Evolutionary conservation across 2,329 filamentous ascomycete genomes (phyloP), one percentile per base, ranked within the genome.

Genomic region (Cordyceps militaris): DNA sequence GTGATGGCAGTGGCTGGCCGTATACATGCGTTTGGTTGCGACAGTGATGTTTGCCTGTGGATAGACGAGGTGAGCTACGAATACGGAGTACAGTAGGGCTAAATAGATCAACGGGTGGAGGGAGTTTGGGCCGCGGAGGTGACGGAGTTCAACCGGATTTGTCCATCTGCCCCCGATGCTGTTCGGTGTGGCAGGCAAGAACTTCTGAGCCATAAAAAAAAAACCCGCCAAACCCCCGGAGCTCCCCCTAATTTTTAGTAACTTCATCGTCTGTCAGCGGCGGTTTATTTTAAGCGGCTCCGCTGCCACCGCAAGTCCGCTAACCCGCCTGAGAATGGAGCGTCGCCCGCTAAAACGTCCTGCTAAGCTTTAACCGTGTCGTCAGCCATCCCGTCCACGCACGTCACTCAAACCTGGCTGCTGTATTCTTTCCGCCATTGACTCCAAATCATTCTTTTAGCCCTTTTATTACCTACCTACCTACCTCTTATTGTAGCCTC

Each of bases 271-370:
- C 24, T 10, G 49, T 43, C 49, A 53, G 38, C 26, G 21, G 32
- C 49, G 14, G 8, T 11, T 14, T 24, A 28, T 46, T 42, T 46
- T 55, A 16, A 36, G 52, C 30, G 52, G 52, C 52, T 47, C 52
- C 52, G 52, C 52, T 14, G 30, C 26, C 52, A 32, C 21, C 28
- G 40, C 52, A 55, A 55, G 42, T 47, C 52, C 52, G 52, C 52
- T 55, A 44, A 24, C 51, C 51, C 40, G 51, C 51, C 51, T 46
- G 19, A 19, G 26, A 32, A 46, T 47, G 14, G 8, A 38, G 14
- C 51, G 30, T 13, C 19, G 51, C 19, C 28, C 14, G 9, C 40
- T 24, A 16, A 9, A 14, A 9, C 6, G n/a, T n/a, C 46, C 32
- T 10, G 16, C 13, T n/a, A 34, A 50, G 21, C 14, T 21, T 36